Evolutionary conservation across 192 early-diverging fungal species (phyloP), one percentile per base, ranked within the genome.

Genomic region (Coemansia sp.): DNA sequence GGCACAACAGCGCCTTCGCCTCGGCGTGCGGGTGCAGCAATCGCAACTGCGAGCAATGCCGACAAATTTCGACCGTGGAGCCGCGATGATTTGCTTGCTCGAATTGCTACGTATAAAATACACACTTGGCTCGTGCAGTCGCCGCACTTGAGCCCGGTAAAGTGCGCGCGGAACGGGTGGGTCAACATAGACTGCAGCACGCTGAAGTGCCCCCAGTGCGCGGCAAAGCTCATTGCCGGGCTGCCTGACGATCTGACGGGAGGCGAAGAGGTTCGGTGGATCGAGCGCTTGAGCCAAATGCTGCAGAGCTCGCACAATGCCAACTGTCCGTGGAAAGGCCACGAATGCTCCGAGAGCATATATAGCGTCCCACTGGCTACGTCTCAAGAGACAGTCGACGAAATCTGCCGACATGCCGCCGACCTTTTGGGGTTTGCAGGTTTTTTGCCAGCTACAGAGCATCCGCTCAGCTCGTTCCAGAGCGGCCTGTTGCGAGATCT

Each of bases 121-220:
- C 70, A 77, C 46, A 81, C 74, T 2, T 85, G 83, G 83, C 72
- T 74, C 15, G 73, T 74, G 15, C 71, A 78, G 56, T 73, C 77
- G 54, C 58, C 59, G 9, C 20, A 17, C 29, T 60, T 85, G 43
- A 79, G 65, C 47, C 83, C 83, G 1, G 78, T 77, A 6, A 62
- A 64, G 40, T 85, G 83, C 38, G 73, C 74, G 8, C 77, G 74
- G 19, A 77, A 73, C 39, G 83, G 83, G 36, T 85, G 83, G 83
- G 54, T 73, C 38, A 85, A 85, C 46, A 29, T 59, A 19, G 78
- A 75, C 59, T 77, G 67, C 57, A 73, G 72, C 40, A 85, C 75
- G 45, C 64, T 85, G 20, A 65, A 65, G 38, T 85, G 83, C 53
- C 60, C 67, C 36, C 29, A 60, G 41, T 85, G 83, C 45, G 59